Conservation (phyloP, 768 basidiomycete genomes). For the Ramaria sp. region DNA sequence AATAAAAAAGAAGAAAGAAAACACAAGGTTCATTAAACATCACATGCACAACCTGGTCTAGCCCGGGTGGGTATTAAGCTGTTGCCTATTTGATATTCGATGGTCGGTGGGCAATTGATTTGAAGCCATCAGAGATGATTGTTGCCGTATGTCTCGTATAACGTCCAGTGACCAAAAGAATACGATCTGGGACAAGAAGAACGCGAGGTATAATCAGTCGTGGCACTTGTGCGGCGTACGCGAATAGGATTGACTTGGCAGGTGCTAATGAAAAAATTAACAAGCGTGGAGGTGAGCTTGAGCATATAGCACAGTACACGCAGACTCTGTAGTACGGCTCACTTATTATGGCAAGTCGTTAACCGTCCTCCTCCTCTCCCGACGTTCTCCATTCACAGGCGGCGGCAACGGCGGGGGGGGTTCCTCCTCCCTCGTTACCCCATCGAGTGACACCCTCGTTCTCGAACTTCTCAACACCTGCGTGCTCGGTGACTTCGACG, state of each 20-base stretch:
- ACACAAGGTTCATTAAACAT: neutral
- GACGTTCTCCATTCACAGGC: neutral
- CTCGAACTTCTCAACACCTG: neutral
- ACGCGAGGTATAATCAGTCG: neutral
- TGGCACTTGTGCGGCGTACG: neutral
- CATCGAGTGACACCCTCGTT: conserved; percentile 2
- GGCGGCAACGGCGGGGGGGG: neutral
- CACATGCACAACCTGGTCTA: neutral
- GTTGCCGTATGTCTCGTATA: neutral
- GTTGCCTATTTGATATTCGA: too few species aligned
- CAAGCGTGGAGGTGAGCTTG: neutral
- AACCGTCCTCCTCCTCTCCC: conserved; percentile 7
- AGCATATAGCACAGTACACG: neutral
- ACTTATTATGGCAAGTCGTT: conserved; percentile 3
- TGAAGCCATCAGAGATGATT: neutral
- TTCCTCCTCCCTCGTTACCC: neutral
- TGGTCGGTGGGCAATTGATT: neutral
- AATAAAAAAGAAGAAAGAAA: neutral
- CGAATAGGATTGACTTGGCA: neutral
- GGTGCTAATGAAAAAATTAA: neutral
- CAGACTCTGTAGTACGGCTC: neutral
- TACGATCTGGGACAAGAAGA: neutral
- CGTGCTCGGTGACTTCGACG: neutral
- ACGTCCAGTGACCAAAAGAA: neutral
- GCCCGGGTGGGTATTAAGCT: neutral